Conservation (phyloP, 805 yeast genomes). For the Saturnispora dispora region DNA sequence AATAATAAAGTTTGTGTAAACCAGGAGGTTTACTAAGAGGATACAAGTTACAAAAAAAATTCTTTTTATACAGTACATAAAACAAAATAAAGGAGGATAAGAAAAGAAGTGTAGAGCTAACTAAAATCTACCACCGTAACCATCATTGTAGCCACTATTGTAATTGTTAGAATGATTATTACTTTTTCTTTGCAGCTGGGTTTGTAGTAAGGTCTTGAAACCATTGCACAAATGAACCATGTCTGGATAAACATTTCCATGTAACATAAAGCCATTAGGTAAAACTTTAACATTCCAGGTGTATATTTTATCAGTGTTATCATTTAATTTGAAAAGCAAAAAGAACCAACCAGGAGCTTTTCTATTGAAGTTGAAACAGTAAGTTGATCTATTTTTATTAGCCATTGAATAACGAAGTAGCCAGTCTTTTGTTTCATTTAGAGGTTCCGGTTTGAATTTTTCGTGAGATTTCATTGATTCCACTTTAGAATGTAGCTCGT, state of each 20-base stretch:
- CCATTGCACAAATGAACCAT: conserved; percentile 88
- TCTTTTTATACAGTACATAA: background rate
- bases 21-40: background rate
- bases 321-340: conserved; percentile 73
- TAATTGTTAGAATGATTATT: conserved; percentile 12
- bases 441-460: conserved; percentile 76
- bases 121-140: conserved; percentile 9
- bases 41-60: background rate
- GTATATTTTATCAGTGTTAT: conserved; percentile 51
- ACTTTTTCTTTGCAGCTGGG: conserved; percentile 20
- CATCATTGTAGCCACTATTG: conserved; percentile 5
- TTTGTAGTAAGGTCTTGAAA: conserved; percentile 51
- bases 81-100: conserved; percentile 1
- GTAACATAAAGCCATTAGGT: conserved; percentile 76
- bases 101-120: background rate
- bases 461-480: conserved; percentile 81
- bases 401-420: conserved; percentile 84
- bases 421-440: conserved; percentile 76
- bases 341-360: conserved; percentile 91
- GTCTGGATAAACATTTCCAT: conserved; percentile 78
- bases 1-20: background rate
- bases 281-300: conserved; percentile 90
- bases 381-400: conserved; percentile 81
- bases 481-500: conserved; percentile 72
- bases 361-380: conserved; percentile 85